Base-by-base conservation (phyloP, 768 basidiomycete genomes). In the Lactarius deliciosus region DNA sequence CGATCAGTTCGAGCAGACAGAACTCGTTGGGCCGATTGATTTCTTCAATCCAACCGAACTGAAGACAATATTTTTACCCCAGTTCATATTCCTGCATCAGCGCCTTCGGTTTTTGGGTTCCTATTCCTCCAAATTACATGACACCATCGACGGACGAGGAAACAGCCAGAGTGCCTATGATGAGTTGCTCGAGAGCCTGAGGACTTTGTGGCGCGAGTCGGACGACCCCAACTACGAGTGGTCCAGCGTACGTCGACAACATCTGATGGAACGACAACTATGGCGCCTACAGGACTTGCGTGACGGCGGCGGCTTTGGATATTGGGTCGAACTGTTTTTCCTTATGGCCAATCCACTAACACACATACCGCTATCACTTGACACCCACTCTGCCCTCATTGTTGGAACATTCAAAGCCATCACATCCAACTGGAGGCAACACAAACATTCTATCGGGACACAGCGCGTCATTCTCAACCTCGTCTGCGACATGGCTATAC, bases 381-480 rank as follows among this genome's bases (percentile, higher is more conserved):
- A 11, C 20, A 10, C n/a, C n/a, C 10, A 11, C n/a, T 22, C 47
- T 13, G 0, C 47, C n/a, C 47, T 47, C 22, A 5, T 22, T 47
- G 9, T 30, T 30, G 28, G 28, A 3, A 30, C 28, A 3, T 30
- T 30, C 28, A 30, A 3, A 30, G 28, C 28, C 28, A 30, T 30
- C 28, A 30, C 28, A 30, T 30, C 28, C 28, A 30, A 3, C 28
- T 30, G 28, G 28, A 30, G 28, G 3, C 28, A 30, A 30, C 28
- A 3, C 28, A 30, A 30, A 30, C 2, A 30, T 30, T 30, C 2
- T 30, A 30, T 30, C 3, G 28, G 28, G 28, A 30, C 28, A 30
- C 28, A 30, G 28, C 28, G 73, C 63, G 3, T 71, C 72, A 3
- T 69, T 63, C 5, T 77, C 67, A n/a, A 75, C 75, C n/a, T 66